These are phyloP conservation scores for Xylaria curta DNA, from an alignment of 495 filamentous ascomycete genomes.

Conservation along the genomic window DNA sequence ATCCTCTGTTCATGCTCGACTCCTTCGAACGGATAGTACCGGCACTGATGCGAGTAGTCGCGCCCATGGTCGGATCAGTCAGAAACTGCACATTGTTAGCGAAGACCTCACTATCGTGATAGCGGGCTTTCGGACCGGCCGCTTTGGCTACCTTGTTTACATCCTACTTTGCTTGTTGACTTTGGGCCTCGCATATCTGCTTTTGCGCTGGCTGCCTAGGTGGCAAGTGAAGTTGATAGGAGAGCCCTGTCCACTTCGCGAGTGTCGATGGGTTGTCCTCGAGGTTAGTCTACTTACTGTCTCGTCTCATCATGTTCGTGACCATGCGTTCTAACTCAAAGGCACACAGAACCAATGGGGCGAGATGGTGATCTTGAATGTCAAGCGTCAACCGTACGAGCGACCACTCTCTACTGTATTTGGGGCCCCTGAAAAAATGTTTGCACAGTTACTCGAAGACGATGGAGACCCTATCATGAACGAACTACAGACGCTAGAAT, in stretches of 20 bases:
- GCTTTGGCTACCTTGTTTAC: conserved; percentile 71
- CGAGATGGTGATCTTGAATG: conserved; percentile 75
- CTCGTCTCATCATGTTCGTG: background rate
- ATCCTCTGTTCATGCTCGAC: conserved; percentile 70
- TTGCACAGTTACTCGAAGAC: conserved; percentile 69
- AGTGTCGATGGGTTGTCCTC: conserved; percentile 89
- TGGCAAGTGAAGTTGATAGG: conserved; percentile 84
- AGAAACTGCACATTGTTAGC: conserved; percentile 90
- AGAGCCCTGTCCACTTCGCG: conserved; percentile 65
- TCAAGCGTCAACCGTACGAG: conserved; percentile 73
- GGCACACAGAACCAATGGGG: conserved; percentile 82
- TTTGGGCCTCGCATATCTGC: conserved; percentile 77
- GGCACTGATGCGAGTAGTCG: conserved; percentile 66
- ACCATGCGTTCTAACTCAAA: conserved; percentile 33
- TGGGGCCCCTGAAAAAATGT: conserved; percentile 64
- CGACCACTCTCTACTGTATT: conserved; percentile 88
- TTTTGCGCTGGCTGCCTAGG: conserved; percentile 87
- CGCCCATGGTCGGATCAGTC: conserved; percentile 67
- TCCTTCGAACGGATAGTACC: conserved; percentile 69
- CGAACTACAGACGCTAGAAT: conserved; percentile 77
- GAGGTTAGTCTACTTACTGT: conserved; percentile 58
- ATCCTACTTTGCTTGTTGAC: conserved; percentile 70
- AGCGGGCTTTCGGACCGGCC: conserved; percentile 83
- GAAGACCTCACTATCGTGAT: conserved; percentile 94
- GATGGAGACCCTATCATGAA: conserved; percentile 82